Conservation (phyloP, 2,329 filamentous ascomycete species). For the Trichoderma guizhouense region DNA sequence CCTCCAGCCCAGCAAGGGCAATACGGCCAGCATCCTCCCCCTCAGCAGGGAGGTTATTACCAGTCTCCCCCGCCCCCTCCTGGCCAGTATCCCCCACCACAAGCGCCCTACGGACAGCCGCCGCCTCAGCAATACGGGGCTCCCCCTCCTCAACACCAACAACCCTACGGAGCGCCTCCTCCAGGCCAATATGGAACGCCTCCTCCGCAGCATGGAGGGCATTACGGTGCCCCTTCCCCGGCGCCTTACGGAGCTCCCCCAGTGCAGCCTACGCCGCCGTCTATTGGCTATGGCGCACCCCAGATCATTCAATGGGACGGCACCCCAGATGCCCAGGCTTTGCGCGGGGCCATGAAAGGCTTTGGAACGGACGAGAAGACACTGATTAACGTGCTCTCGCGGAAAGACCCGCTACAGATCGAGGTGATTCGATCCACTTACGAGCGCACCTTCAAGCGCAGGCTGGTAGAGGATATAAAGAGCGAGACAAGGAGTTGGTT, state of each 20-base stretch:
- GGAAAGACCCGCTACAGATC: conserved; percentile 75
- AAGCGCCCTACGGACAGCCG: conserved; percentile 24
- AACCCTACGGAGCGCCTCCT: conserved; percentile 21
- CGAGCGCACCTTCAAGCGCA: conserved; percentile 59
- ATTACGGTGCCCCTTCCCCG: conserved; percentile 42
- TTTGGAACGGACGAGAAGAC: conserved; percentile 84
- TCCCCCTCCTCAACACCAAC: conserved; percentile 28
- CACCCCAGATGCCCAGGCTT: conserved; percentile 62
- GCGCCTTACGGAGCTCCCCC: conserved; percentile 34
- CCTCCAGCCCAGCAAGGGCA: conserved; percentile 33
- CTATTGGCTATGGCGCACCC: conserved; percentile 70
- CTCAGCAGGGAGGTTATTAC: conserved; percentile 29
- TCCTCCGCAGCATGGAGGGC: conserved; percentile 26
- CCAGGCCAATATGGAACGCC: conserved; percentile 31
- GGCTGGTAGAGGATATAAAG: conserved; percentile 71
- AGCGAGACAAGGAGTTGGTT: conserved; percentile 75
- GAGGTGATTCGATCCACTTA: conserved; percentile 66
- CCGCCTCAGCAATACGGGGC: conserved; percentile 30
- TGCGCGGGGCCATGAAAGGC: conserved; percentile 86
- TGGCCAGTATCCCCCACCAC: conserved; percentile 27
- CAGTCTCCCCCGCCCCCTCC: conserved; percentile 27
- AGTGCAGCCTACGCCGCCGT: conserved; percentile 59
- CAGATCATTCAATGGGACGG: conserved; percentile 69
- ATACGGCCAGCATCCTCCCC: conserved; percentile 30
- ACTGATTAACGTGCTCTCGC: conserved; percentile 67